A percentile compares a stretch with the other conserved stretches of the same genome.
phyloP scores from a whole-genome alignment of 768 basidiomycete species.

The Mycena chlorophos region DNA sequence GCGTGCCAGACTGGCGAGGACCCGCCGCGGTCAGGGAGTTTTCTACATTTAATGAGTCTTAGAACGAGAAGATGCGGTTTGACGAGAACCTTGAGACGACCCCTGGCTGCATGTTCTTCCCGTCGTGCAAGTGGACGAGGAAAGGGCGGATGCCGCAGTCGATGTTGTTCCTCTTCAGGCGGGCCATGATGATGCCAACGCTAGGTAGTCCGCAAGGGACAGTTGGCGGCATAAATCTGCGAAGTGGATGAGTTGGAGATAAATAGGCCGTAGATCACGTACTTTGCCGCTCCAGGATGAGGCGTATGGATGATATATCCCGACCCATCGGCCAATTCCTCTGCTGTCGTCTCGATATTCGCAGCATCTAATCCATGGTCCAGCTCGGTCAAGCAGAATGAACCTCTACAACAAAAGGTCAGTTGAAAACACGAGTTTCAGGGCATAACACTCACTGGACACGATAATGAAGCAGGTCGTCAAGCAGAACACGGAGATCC shows the following conservation, averaged over 20 bases:
- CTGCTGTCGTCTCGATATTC: slow-evolving; percentile 41
- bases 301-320: slow-evolving; percentile 36
- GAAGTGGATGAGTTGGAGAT: neutral
- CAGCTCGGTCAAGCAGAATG: slow-evolving; percentile 36
- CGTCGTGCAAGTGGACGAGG: slow-evolving; percentile 34
- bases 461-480: slow-evolving; percentile 3
- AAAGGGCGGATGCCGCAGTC: slow-evolving; percentile 34
- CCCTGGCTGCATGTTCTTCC: slow-evolving; percentile 32
- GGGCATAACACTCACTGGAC: slow-evolving; percentile 1
- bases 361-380: slow-evolving; percentile 40
- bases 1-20: slow-evolving; percentile 35
- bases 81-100: slow-evolving; percentile 29
- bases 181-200: slow-evolving; percentile 36
- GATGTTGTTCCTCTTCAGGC: slow-evolving; percentile 30
- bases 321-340: slow-evolving; percentile 28
- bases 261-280: neutral
- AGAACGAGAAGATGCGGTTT: neutral
- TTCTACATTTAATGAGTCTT: slow-evolving; percentile 4
- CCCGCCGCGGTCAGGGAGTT: slow-evolving; percentile 29
- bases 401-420: slow-evolving; percentile 24
- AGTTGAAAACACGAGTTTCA: neutral
- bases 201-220: slow-evolving; percentile 32
- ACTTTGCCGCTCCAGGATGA: slow-evolving; percentile 34
- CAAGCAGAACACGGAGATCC: neutral
- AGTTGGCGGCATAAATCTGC: slow-evolving; percentile 38